A percentile compares a stretch with the other conserved stretches of the same genome.
These are phyloP conservation scores for Sporothrix phasma DNA, from an alignment of 2,329 filamentous ascomycete species.

Conservation along the genomic window DNA sequence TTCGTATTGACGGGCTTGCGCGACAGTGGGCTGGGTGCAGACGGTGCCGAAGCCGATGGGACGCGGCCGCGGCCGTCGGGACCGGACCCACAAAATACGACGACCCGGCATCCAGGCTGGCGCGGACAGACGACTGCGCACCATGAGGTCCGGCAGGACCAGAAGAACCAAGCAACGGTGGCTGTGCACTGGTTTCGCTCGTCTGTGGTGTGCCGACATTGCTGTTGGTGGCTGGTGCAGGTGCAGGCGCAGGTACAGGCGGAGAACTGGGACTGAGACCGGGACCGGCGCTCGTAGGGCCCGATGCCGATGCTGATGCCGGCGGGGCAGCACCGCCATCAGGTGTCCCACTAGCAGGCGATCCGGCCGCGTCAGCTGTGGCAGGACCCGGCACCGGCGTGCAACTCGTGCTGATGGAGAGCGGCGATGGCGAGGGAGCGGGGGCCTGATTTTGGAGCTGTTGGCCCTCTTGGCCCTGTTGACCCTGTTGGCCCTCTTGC, in stretches of 20 bases:
- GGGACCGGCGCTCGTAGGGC: too few species aligned
- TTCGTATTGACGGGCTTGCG: constrained; percentile 12
- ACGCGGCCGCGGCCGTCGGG: constrained; percentile 13
- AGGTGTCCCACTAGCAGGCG: too few species aligned
- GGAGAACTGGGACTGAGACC: too few species aligned
- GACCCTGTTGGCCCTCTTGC: too few species aligned
- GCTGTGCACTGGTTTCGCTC: background rate
- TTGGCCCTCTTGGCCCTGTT: too few species aligned
- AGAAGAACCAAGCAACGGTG: background rate
- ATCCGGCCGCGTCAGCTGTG: too few species aligned
- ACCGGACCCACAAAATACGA: background rate
- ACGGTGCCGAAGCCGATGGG: background rate
- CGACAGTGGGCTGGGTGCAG: background rate
- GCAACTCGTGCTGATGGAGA: constrained; percentile 1
- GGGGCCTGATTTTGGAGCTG: background rate
- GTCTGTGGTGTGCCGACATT: background rate
- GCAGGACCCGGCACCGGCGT: background rate
- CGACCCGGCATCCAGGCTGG: background rate
- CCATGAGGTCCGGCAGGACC: background rate
- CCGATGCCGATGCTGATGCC: too few species aligned
- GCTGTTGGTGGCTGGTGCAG: background rate
- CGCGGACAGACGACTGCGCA: background rate
- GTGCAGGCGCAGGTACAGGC: background rate
- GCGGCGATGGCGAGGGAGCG: constrained; percentile 10
- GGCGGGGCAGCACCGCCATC: too few species aligned